Percentiles rank a stretch among this genome's conserved stretches.
Evolutionary conservation across 2,329 filamentous ascomycete genomes (phyloP).

Genomic region (Ophiostoma quercus): DNA sequence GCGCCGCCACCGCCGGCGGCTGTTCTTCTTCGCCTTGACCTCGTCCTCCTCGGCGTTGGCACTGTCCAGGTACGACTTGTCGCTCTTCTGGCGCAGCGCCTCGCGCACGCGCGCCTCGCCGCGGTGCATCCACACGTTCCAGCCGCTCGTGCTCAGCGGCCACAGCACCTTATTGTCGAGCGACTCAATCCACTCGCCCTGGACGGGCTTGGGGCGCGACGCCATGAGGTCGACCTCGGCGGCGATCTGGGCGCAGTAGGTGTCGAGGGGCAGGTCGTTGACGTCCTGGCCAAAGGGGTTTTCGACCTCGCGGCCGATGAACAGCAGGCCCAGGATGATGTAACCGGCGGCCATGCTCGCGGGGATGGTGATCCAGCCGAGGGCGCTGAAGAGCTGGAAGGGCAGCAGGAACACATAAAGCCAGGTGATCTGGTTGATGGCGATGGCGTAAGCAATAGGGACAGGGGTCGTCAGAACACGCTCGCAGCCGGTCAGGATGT

Average conservation of each 20-base stretch:
- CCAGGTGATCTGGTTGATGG: constrained; percentile 71
- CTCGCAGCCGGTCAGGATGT: constrained; percentile 61
- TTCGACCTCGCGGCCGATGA: constrained; percentile 63
- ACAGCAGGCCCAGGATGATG: constrained; percentile 64
- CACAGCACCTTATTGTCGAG: constrained; percentile 38
- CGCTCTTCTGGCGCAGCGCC: constrained; percentile 31
- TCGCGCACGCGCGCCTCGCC: constrained; percentile 43
- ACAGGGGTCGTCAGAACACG: constrained; percentile 67
- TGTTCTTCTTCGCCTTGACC: constrained; percentile 31
- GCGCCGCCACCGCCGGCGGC: constrained; percentile 10
- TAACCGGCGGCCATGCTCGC: constrained; percentile 61
- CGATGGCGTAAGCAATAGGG: constrained; percentile 67
- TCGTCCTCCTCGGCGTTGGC: constrained; percentile 5
- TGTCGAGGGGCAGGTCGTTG: constrained; percentile 61
- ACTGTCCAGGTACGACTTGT: neutral
- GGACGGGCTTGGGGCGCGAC: constrained; percentile 46
- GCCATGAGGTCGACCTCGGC: constrained; percentile 60
- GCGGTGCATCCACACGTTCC: constrained; percentile 44
- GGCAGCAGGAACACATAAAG: constrained; percentile 66
- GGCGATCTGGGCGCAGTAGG: constrained; percentile 59
- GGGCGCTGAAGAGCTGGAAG: constrained; percentile 58
- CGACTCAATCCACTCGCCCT: constrained; percentile 44
- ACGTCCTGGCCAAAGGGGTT: constrained; percentile 65
- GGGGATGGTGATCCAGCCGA: constrained; percentile 65
- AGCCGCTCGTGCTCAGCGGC: constrained; percentile 42